A percentile compares a stretch with the other conserved stretches of the same genome.
Evolutionary conservation across 1,284 basidiomycete species (phyloP).

Genomic region (Irpex lacteus): DNA sequence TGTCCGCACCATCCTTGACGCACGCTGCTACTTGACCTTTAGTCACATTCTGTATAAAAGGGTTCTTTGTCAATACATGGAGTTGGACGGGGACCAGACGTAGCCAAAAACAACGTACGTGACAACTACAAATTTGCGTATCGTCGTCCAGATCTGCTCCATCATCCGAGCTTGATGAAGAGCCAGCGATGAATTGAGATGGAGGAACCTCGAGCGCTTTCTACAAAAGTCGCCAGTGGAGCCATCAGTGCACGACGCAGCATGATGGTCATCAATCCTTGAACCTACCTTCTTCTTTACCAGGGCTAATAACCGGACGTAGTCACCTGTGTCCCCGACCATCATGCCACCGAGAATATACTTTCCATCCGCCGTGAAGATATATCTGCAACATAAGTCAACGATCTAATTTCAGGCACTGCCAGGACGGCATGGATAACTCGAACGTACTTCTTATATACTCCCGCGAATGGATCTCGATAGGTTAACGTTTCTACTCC

Average conservation of each 20-base stretch:
- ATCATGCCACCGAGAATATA: constrained; percentile 79
- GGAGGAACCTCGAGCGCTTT: constrained; percentile 66
- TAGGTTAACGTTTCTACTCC: constrained; percentile 66
- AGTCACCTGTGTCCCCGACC: constrained; percentile 75
- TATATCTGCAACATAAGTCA: constrained; percentile 37
- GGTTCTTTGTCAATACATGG: constrained; percentile 1
- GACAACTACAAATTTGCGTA: constrained; percentile 69
- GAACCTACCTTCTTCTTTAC: constrained; percentile 63
- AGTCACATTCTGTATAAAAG: constrained; percentile 47
- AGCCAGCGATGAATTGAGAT: constrained; percentile 64
- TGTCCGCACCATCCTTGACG: constrained; percentile 51
- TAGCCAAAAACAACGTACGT: constrained; percentile 29
- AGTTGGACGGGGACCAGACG: background rate
- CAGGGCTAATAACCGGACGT: constrained; percentile 66
- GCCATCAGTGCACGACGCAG: background rate
- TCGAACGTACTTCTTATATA: constrained; percentile 63
- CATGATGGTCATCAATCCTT: background rate
- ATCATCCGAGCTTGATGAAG: constrained; percentile 39
- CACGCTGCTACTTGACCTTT: constrained; percentile 60
- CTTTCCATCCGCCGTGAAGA: constrained; percentile 76
- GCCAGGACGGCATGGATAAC: background rate
- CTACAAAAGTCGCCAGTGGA: constrained; percentile 26
- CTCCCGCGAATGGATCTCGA: constrained; percentile 66
- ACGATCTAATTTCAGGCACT: background rate
- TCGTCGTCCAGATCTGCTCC: constrained; percentile 72